phyloP scores from a whole-genome alignment of 805 yeast species.

The Debaryomyces tyrocola region DNA sequence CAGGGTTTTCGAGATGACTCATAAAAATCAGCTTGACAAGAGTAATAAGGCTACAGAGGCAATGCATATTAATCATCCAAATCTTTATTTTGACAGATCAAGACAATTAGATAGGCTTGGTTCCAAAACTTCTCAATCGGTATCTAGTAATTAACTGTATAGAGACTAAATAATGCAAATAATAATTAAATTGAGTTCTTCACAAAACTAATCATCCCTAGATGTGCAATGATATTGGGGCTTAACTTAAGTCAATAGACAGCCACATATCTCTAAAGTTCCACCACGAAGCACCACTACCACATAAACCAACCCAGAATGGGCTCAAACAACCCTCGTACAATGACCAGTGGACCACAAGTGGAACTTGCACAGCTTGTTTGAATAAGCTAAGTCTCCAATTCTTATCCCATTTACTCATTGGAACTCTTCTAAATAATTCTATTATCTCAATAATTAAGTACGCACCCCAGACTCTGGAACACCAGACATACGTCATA shows the following conservation, averaged over 20 bases:
- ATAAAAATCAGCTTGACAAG: slow-evolving; percentile 44
- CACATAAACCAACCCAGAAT: slow-evolving; percentile 50
- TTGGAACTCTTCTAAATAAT: slow-evolving; percentile 40
- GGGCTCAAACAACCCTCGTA: slow-evolving; percentile 45
- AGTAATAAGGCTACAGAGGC: slow-evolving; percentile 45
- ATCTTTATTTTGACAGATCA: slow-evolving; percentile 79
- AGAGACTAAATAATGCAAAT: neutral
- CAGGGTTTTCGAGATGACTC: slow-evolving; percentile 77
- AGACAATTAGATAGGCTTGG: slow-evolving; percentile 49
- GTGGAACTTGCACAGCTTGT: slow-evolving; percentile 40
- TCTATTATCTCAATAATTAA: slow-evolving; percentile 39
- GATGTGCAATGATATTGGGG: neutral
- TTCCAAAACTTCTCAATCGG: slow-evolving; percentile 4
- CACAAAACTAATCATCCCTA: neutral
- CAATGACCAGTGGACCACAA: slow-evolving; percentile 46
- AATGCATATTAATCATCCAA: slow-evolving; percentile 78
- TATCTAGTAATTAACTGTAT: slow-evolving; percentile 1
- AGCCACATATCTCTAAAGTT: slow-evolving; percentile 36
- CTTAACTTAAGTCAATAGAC: slow-evolving; percentile 28
- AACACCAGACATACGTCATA: slow-evolving; percentile 46
- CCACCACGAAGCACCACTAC: slow-evolving; percentile 45
- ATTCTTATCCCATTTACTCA: slow-evolving; percentile 30
- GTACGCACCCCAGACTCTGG: slow-evolving; percentile 46
- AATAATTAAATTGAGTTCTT: neutral
- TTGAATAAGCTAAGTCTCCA: slow-evolving; percentile 39